Evolutionary conservation across 1,284 basidiomycete species (phyloP), one percentile per base, ranked within the genome.

Genomic region (Testicularia cyperi): DNA sequence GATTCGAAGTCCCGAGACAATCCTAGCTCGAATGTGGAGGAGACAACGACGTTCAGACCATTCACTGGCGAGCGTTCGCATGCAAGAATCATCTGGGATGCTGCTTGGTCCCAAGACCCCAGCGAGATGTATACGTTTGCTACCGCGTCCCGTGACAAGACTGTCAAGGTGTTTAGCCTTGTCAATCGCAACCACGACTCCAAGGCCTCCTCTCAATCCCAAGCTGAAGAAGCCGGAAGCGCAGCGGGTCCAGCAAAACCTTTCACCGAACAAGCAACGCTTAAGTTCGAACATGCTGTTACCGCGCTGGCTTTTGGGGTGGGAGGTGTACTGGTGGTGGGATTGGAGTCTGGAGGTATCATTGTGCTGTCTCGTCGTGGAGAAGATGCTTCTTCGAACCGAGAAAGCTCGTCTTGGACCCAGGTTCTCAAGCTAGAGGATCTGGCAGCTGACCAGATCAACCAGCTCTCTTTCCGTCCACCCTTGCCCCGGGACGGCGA

Each of bases 131-230:
- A 85, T 49, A 68, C 86, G 6, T 99, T 98, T 74, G 91, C 85
- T 2, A 98, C 95, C 1, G 92, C 90, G 1, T 92, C 92, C 5
- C 83, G 95, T 33, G 94, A 98, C 77, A 97, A 94, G 80, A 90
- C 87, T n/a, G 91, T 90, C 41, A 72, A 61, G 44, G 41, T 71
- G 12, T 69, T 63, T 47, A 43, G 45, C 24, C 32, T 69, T 6
- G 15, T 40, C 8, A n/a, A n/a, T n/a, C n/a, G n/a, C n/a, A n/a
- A n/a, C n/a, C n/a, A n/a, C n/a, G n/a, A n/a, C n/a, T n/a, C n/a
- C n/a, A n/a, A n/a, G n/a, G n/a, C n/a, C n/a, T n/a, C n/a, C n/a
- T n/a, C n/a, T n/a, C n/a, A n/a, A n/a, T 20, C 42, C 29, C 13
- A 38, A 13, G 25, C 3, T 9, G 41, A 19, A 8, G 30, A 37